Conservation (phyloP, 768 basidiomycete species). For the Lactifluus rugatus region DNA sequence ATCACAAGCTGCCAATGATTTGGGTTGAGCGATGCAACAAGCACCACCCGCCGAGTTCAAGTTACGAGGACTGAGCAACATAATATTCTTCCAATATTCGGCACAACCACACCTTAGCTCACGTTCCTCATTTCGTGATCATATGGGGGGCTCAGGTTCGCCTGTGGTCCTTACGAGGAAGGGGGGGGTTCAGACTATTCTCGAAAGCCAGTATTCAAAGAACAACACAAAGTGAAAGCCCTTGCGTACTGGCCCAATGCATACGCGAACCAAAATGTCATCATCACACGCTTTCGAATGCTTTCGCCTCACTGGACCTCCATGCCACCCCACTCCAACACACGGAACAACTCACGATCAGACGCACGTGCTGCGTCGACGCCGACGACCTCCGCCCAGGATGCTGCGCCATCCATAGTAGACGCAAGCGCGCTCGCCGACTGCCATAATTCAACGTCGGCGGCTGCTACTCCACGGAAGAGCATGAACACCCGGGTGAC, state of each 20-base stretch:
- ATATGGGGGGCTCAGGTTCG: too few species aligned
- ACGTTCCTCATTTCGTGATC: too few species aligned
- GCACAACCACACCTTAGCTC: too few species aligned
- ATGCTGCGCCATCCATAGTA: slow-evolving; percentile 15
- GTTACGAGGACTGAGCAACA: too few species aligned
- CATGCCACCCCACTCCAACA: slow-evolving; percentile 7
- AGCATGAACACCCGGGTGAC: slow-evolving; percentile 41
- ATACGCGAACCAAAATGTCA: not conserved
- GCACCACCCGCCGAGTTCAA: too few species aligned
- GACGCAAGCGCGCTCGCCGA: not conserved
- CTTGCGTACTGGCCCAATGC: not conserved
- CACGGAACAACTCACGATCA: slow-evolving; percentile 27
- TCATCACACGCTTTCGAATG: not conserved
- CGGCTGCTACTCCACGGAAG: slow-evolving; percentile 30
- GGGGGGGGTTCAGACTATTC: too few species aligned
- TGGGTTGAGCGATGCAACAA: too few species aligned
- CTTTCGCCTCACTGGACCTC: not conserved
- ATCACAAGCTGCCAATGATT: too few species aligned
- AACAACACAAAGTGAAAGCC: not conserved
- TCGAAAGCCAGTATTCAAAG: not conserved
- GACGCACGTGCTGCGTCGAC: slow-evolving; percentile 24
- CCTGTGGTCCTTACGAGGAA: too few species aligned
- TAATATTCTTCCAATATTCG: too few species aligned
- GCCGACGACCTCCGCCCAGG: slow-evolving; percentile 31
- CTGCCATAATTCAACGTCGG: slow-evolving; percentile 19